Base-by-base conservation (phyloP, 306 rosid genomes). In the Benincasa hispida region DNA sequence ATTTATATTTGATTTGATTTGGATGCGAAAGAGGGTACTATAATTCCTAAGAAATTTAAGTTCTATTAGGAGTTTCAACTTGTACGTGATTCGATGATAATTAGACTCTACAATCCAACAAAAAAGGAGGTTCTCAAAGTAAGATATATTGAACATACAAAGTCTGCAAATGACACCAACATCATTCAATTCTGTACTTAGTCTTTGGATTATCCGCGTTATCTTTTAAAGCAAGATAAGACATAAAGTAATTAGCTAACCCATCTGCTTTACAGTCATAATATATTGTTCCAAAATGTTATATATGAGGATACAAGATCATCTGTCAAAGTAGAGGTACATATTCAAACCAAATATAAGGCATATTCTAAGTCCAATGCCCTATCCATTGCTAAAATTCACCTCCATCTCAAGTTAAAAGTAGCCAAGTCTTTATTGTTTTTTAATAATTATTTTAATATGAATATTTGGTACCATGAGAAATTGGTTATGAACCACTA, bases 201-300 rank as follows among this genome's bases (percentile, higher is more conserved):
- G 65, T 28, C 42, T 61, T 61, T 41, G 63, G 22, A 60, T 60
- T 60, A 28, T 13, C 10, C 10, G n/a, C 42, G 6, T 62, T 3
- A 17, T 32, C 24, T 62, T 62, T 62, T 11, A 65, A 65, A 65
- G 48, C 72, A 65, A 39, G 73, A 66, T 21, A 66, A 10, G 73
- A 66, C 73, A 66, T 66, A 66, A 66, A 66, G 73, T 35, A 37
- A 62, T 53, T n/a, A n/a, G 73, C 19, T 5, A 65, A 65, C 50
- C 50, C 27, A 65, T 8, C 4, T 8, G 17, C 50, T 65, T 65
- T 65, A 19, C 48, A 34, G 18, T 35, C 72, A 35, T n/a, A 32
- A n/a, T 18, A 30, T 21, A 10, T 76, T 76, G 73, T 61, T 42
- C 60, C 59, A 61, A 60, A 27, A 45, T 63, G 70, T 19, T 34